These are phyloP conservation scores for Lotus japonicus DNA, from an alignment of 306 rosid species.

Conservation along the genomic window DNA sequence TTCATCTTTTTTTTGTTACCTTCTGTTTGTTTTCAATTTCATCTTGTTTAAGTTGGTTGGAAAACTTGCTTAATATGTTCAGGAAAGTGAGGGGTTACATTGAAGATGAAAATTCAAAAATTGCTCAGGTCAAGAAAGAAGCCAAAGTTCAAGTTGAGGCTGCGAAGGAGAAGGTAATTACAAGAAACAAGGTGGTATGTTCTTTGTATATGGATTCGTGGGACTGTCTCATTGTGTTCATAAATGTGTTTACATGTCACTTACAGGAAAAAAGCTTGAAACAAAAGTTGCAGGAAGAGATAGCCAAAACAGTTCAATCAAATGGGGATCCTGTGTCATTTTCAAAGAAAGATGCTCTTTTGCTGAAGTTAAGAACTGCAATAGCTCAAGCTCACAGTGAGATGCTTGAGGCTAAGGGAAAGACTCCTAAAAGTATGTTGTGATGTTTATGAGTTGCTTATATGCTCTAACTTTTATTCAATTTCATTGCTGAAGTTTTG, in stretches of 20 bases:
- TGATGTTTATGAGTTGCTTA: neutral
- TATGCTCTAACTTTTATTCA: neutral
- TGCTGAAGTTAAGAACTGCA: slow-evolving; percentile 38
- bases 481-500: neutral
- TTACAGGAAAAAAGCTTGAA: slow-evolving; percentile 24
- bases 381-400: slow-evolving; percentile 51
- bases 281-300: slow-evolving; percentile 24
- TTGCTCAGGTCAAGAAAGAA: slow-evolving; percentile 4
- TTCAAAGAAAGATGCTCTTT: slow-evolving; percentile 22
- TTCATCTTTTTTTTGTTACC: neutral
- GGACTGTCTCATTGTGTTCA: neutral
- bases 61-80: slow-evolving; percentile 1
- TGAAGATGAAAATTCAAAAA: slow-evolving; percentile 18
- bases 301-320: slow-evolving; percentile 30
- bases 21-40: neutral
- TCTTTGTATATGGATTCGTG: neutral
- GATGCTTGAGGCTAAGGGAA: slow-evolving; percentile 37
- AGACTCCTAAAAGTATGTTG: slow-evolving; percentile 43
- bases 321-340: slow-evolving; percentile 11
- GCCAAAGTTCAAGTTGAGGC: slow-evolving; percentile 25
- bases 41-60: slow-evolving; percentile 10
- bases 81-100: slow-evolving; percentile 32
- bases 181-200: neutral
- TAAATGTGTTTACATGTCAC: neutral
- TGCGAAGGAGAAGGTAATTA: slow-evolving; percentile 33